Evolutionary conservation across 768 basidiomycete genomes (phyloP), one percentile per base, ranked within the genome.

Genomic region (Trametes maxima): DNA sequence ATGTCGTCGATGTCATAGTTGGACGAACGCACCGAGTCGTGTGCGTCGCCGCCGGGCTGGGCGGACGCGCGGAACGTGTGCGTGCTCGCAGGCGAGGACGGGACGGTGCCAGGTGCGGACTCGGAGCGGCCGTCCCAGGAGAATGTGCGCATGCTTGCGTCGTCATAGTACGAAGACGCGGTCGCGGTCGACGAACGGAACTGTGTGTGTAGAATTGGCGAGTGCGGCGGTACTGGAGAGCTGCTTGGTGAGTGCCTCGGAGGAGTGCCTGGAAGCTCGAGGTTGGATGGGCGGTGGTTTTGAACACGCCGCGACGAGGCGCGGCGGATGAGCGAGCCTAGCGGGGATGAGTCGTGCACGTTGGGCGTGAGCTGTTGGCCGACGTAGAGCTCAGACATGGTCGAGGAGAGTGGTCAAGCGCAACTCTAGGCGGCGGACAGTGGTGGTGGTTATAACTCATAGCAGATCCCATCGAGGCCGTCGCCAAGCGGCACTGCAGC

Each of bases 271-370:
- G 65, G 61, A 65, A 24, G 57, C 51, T 42, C 62, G 48, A 48
- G 59, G 57, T 56, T 47, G 43, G 59, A 6, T 43, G 44, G 59
- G 36, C 43, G 60, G 65, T 59, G 62, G 49, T 58, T 59, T 44
- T 68, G 69, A 49, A 70, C 69, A 65, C 76, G 78, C 68, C 73
- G 79, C 65, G 76, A 76, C 24, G 87, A 87, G 8, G 85, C 79
- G 56, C 76, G 75, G 59, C 82, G 79, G 56, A 82, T 83, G 49
- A 89, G 80, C 2, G 80, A 75, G 42, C 85, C 81, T 42, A 89
- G 77, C 7, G 88, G 88, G 1, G 88, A 89, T 21, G 79, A 73
- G 59, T 72, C 68, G 53, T 75, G 67, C 19, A 81, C 56, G 33
- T 64, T 64, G 13, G 62, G 62, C 40, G 62, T 46, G 48, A 54